These are phyloP conservation scores for Chlamydomonas urium DNA, from an alignment of 139 green algal species.

Conservation along the genomic window DNA sequence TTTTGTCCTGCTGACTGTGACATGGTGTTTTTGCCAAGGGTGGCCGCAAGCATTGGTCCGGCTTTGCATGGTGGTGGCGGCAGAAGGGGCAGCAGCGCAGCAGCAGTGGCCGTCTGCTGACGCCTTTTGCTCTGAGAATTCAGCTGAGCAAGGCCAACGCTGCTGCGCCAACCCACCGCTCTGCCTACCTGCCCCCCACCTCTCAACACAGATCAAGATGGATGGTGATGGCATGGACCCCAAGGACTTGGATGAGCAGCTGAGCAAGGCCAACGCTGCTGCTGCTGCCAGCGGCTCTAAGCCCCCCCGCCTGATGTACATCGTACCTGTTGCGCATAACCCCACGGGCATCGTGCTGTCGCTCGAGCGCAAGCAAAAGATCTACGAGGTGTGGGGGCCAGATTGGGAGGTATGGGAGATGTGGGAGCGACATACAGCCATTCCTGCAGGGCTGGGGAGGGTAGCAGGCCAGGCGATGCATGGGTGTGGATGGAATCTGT, in stretches of 20 bases:
- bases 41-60: too few relatives aligned
- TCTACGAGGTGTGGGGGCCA: slow-evolving; percentile 57
- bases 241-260: slow-evolving; percentile 24
- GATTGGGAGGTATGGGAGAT: not conserved
- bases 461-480: too few relatives aligned
- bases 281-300: not conserved
- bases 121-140: too few relatives aligned
- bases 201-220: slow-evolving; percentile 12
- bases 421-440: too few relatives aligned
- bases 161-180: not conserved
- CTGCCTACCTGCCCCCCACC: not conserved
- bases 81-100: too few relatives aligned
- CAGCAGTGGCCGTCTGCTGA: too few relatives aligned
- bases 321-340: slow-evolving; percentile 71
- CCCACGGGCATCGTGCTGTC: slow-evolving; percentile 57
- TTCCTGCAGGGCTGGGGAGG: too few relatives aligned
- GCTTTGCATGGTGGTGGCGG: too few relatives aligned
- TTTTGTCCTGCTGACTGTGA: too few relatives aligned
- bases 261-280: slow-evolving; percentile 6
- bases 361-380: slow-evolving; percentile 37
- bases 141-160: too few relatives aligned
- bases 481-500: not conserved
- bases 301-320: slow-evolving; percentile 58
- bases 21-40: too few relatives aligned
- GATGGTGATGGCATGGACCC: slow-evolving; percentile 60